Evolutionary conservation across 768 basidiomycete species (phyloP), one percentile per base, ranked within the genome.

Genomic region (Kwoniella shandongensis): DNA sequence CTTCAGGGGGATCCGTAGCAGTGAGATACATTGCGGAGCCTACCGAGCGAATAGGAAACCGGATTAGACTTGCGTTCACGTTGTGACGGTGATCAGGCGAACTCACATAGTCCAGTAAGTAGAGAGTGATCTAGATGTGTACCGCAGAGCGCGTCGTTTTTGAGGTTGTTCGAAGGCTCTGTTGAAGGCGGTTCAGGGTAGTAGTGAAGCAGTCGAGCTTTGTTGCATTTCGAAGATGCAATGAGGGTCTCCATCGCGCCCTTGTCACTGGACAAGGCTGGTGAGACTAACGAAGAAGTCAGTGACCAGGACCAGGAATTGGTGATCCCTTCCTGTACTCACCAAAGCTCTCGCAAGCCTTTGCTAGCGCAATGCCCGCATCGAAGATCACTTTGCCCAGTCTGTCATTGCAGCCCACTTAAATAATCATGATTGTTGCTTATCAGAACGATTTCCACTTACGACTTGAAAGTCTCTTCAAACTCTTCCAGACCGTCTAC

Each of bases 311-410:
- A n/a, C n/a, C n/a, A n/a, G n/a, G n/a, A n/a, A n/a, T n/a, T n/a
- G n/a, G n/a, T n/a, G 26, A 23, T 4, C 44, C 13, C 7, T 1
- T 32, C 80, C 40, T 90, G 73, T 60, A 57, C 79, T 40, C 76
- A 88, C 91, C 90, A 69, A 98, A 94, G 36, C 86, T 85, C 72
- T 98, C 90, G 72, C 94, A 97, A 17, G 96, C 94, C 11, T 71
- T 78, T 1, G 92, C 92, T 29, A 99, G 77, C 54, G 88, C 80
- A 61, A 85, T 82, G 13, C 94, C 96, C 23, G 93, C 85, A 40
- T 85, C 73, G 69, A 90, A 92, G 49, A 99, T 81, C 32, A 78
- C 56, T 22, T 54, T 59, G 0, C 77, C 77, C 15, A 78, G 57
- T 12, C 75, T 78, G 54, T 90, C 85, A 60, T 87, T 89, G 51